phyloP scores from a whole-genome alignment of 2,329 filamentous ascomycete species.

The Alternaria infectoria region DNA sequence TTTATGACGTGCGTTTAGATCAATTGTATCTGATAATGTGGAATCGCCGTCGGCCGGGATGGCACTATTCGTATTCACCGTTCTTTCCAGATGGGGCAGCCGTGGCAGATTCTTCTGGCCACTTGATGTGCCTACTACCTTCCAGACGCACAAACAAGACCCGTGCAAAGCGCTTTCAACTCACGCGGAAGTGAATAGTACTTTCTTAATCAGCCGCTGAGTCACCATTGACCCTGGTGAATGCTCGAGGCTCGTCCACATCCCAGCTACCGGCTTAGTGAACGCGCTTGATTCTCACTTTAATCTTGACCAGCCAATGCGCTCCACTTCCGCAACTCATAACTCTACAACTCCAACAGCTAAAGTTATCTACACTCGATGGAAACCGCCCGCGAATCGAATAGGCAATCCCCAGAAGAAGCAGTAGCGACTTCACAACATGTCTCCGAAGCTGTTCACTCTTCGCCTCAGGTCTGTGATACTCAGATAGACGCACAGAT shows the following conservation, averaged over 20 bases:
- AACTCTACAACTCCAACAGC: background rate
- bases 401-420: background rate
- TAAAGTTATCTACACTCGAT: background rate
- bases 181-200: background rate
- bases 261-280: background rate
- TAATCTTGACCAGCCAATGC: background rate
- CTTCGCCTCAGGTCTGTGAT: background rate
- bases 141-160: background rate
- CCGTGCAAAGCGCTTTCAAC: background rate
- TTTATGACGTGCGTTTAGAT: background rate
- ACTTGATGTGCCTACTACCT: background rate
- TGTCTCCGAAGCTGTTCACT: background rate
- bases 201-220: background rate
- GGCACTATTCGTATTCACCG: background rate
- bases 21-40: background rate
- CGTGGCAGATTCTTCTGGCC: background rate
- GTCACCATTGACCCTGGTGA: background rate
- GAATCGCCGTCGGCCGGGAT: background rate
- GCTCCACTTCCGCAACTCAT: background rate
- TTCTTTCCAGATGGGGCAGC: background rate
- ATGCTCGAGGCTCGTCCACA: background rate
- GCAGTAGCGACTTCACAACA: background rate
- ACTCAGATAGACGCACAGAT: background rate
- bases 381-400: background rate
- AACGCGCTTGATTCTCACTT: background rate